These are phyloP conservation scores for Cytospora piceicola DNA, from an alignment of 2,329 filamentous ascomycete species.

Conservation along the genomic window DNA sequence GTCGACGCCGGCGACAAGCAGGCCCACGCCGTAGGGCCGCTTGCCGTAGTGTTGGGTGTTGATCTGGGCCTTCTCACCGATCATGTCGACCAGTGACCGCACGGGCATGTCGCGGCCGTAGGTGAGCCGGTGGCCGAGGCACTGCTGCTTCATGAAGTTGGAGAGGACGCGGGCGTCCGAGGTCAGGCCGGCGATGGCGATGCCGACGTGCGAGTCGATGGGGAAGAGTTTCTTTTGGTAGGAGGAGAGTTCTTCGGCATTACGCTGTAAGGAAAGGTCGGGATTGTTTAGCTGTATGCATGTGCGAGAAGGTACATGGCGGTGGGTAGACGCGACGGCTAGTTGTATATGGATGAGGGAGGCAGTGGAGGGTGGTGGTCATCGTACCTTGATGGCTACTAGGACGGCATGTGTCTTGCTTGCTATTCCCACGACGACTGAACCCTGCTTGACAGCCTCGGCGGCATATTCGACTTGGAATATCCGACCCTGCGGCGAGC, in stretches of 20 bases:
- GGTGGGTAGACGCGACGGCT: conserved; percentile 19
- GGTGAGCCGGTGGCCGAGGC: conserved; percentile 90
- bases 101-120: conserved; percentile 94
- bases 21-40: conserved; percentile 91
- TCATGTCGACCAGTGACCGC: conserved; percentile 85
- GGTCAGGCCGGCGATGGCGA: conserved; percentile 94
- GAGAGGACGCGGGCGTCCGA: conserved; percentile 98
- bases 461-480: conserved; percentile 99
- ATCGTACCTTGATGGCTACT: conserved; percentile 86
- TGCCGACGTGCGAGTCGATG: conserved; percentile 92
- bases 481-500: conserved; percentile 98
- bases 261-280: conserved; percentile 64
- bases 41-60: conserved; percentile 98
- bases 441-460: conserved; percentile 98
- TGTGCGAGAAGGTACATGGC: not conserved
- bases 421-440: conserved; percentile 93
- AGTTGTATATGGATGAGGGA: conserved; percentile 26
- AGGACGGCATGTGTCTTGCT: conserved; percentile 98
- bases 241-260: conserved; percentile 97
- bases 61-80: conserved; percentile 93
- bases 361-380: conserved; percentile 15
- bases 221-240: conserved; percentile 99
- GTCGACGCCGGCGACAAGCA: conserved; percentile 92
- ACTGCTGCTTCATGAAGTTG: conserved; percentile 99
- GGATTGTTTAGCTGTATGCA: conserved; percentile 17